Evolutionary conservation across 495 filamentous ascomycete genomes (phyloP).

Genomic region (Aspergillus bridgeri): DNA sequence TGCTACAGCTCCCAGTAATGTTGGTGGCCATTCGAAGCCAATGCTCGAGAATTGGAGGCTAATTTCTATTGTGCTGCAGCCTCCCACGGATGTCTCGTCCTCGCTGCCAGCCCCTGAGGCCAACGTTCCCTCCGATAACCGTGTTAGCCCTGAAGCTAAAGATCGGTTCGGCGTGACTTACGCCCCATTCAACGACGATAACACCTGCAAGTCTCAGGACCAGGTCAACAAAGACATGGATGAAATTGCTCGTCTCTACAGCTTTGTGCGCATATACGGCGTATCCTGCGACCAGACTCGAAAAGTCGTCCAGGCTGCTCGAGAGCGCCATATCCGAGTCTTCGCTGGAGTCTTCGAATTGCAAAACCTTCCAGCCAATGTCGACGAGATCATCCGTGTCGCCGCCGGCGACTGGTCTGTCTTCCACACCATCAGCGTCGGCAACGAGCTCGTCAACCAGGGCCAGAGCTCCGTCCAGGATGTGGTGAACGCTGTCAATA

Average conservation of each 20-base stretch:
- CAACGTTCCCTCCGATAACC: constrained; percentile 9
- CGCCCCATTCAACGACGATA: constrained; percentile 65
- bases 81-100: constrained; percentile 6
- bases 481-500: constrained; percentile 52
- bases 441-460: constrained; percentile 76
- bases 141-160: constrained; percentile 3
- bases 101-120: constrained; percentile 4
- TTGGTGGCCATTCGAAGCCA: neutral
- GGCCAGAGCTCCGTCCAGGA: constrained; percentile 48
- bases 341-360: constrained; percentile 73
- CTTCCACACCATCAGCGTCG: constrained; percentile 69
- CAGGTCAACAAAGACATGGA: constrained; percentile 63
- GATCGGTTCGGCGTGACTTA: constrained; percentile 61
- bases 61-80: neutral
- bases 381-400: constrained; percentile 52
- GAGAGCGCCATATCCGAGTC: constrained; percentile 57
- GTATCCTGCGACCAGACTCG: constrained; percentile 70
- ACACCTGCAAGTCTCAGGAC: constrained; percentile 61
- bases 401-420: constrained; percentile 56
- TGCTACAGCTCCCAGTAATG: neutral
- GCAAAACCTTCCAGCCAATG: constrained; percentile 48
- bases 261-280: constrained; percentile 73
- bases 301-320: constrained; percentile 56
- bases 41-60: neutral
- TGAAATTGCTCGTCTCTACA: constrained; percentile 45